Evolutionary conservation across 1,139 yeast genomes (phyloP), one percentile per base, ranked within the genome.

Genomic region (Yamadazyma trypodendri): DNA sequence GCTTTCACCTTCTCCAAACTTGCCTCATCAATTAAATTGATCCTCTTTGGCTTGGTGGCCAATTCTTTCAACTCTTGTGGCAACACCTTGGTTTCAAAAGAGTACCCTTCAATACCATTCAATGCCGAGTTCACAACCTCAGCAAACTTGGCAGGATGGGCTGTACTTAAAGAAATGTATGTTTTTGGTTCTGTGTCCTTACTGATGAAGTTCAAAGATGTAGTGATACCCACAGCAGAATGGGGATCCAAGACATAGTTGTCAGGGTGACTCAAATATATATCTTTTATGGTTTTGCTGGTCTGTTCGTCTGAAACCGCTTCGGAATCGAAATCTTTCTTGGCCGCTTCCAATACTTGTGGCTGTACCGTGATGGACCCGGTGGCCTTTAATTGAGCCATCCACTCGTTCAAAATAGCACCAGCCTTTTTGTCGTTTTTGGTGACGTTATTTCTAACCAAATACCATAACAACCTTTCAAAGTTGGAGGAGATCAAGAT

Each of bases 111-210:
- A 45, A 79, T 71, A 2, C 74, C 73, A 35, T 65, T 60, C 50
- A 92, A 76, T 2, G 97, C 89, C 52, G 77, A 69, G 60, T 89
- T 84, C 14, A 92, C 98, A 37, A 96, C 98, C 46, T 89, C 97
- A 20, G 96, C 87, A 58, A 92, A 92, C 65, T 92, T 92, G 43
- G 98, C 98, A 31, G 98, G 98, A 59, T 92, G 98, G 6, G 98
- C 98, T 32, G 98, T 92, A 2, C 97, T 85, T 44, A 92, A 77
- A 5, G 96, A 86, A 36, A 92, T 75, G 60, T 87, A 87, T 29
- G 44, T 40, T 38, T 69, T 63, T 32, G 72, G 59, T 21, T 67
- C 56, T 38, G 47, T 43, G 49, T 79, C 84, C 38, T 67, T 61
- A 9, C 65, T 70, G 41, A 82, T 77, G 52, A 77, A 72, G 49